Evolutionary conservation across 2,329 filamentous ascomycete genomes (phyloP).

Genomic region (Leptosphaerulina australis): DNA sequence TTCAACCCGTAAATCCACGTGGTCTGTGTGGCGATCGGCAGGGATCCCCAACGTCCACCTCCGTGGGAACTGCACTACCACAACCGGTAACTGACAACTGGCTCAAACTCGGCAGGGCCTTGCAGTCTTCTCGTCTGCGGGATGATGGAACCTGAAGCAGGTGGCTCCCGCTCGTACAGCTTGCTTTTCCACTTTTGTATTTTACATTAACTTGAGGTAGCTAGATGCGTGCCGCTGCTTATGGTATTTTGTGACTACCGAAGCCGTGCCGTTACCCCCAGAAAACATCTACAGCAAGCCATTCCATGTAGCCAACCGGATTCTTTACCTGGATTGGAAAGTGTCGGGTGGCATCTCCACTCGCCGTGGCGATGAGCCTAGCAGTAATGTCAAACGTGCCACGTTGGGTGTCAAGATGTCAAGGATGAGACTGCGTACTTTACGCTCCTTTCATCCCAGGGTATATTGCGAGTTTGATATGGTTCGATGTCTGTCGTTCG

Average conservation of each 20-base stretch:
- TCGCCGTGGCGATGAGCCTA: conserved; percentile 13
- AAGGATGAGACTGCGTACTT: conserved; percentile 2
- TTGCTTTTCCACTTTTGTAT: conserved; percentile 5
- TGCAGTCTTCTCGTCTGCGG: background rate
- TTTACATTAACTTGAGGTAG: conserved; percentile 2
- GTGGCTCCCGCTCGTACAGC: conserved; percentile 2
- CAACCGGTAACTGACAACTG: conserved; percentile 1
- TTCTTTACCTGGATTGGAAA: background rate
- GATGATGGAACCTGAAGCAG: background rate
- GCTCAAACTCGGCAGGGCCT: background rate
- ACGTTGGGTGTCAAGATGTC: conserved; percentile 18
- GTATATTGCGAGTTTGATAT: background rate
- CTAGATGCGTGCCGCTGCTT: background rate
- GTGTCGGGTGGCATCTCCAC: conserved; percentile 8
- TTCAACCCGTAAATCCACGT: background rate
- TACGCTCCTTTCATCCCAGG: conserved; percentile 5
- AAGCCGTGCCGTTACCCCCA: conserved; percentile 2
- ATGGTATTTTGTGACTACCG: background rate
- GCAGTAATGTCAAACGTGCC: conserved; percentile 10
- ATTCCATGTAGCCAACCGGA: conserved; percentile 1
- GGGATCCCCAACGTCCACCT: conserved; percentile 5
- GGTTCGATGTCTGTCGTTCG: background rate
- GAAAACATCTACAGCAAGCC: background rate
- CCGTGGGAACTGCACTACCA: background rate
- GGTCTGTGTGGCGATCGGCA: conserved; percentile 9